Percentiles rank a stretch among this genome's conserved stretches.
Conservation (phyloP, 805 yeast genomes). For the Ogataea glucozyma region DNA sequence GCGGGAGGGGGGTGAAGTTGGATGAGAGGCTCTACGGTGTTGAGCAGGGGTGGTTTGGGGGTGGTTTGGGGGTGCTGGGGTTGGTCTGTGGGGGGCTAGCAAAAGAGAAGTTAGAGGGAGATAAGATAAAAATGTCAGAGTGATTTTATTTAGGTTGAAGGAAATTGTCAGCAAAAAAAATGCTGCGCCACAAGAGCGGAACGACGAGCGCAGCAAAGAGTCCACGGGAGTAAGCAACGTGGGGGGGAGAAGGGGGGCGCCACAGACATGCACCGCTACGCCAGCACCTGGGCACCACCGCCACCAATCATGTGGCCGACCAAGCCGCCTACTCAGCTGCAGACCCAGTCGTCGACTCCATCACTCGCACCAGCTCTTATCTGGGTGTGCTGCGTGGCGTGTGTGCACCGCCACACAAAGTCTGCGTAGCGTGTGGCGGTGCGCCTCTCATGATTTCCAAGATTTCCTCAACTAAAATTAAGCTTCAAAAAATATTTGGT, state of each 20-base stretch:
- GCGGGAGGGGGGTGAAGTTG: neutral
- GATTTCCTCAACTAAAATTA: too few species aligned
- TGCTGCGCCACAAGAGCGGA: conserved; percentile 1
- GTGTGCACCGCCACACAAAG: neutral
- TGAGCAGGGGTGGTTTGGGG: neutral
- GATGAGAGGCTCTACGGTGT: neutral
- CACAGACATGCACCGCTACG: neutral
- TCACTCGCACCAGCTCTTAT: too few species aligned
- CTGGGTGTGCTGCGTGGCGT: too few species aligned
- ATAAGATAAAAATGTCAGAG: conserved; percentile 4
- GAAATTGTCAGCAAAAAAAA: too few species aligned
- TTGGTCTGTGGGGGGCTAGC: neutral
- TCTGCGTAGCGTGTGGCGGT: too few species aligned
- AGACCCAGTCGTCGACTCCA: too few species aligned
- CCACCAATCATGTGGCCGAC: too few species aligned
- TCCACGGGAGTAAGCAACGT: neutral
- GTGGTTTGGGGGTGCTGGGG: neutral
- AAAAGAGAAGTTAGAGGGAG: neutral
- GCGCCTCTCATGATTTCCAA: too few species aligned
- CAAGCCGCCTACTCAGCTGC: too few species aligned
- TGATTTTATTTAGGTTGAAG: neutral
- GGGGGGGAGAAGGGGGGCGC: too few species aligned
- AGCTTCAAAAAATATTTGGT: neutral
- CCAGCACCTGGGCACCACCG: too few species aligned
- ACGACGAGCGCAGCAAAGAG: neutral